Percentiles rank a stretch among this genome's conserved stretches.
Evolutionary conservation across 306 rosid species (phyloP).

Genomic region (Trifolium repens): DNA sequence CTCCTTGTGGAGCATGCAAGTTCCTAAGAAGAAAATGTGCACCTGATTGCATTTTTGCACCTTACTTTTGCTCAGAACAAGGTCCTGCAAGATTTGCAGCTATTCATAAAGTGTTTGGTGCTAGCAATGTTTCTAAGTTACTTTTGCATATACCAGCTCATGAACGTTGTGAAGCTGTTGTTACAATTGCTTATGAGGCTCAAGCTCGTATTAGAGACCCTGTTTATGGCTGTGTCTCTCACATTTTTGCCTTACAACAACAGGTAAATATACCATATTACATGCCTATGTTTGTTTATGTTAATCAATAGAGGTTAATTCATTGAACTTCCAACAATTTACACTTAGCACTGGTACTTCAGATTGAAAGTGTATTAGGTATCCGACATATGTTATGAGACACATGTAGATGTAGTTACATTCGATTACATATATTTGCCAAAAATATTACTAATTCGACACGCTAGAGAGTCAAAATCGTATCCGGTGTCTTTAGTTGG

Average conservation of each 20-base stretch:
- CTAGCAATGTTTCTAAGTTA: conserved; percentile 89
- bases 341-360: background rate
- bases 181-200: conserved; percentile 94
- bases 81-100: conserved; percentile 94
- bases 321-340: background rate
- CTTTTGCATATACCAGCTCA: conserved; percentile 78
- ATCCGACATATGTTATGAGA: background rate
- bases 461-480: background rate
- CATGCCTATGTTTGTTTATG: background rate
- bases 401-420: background rate
- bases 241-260: conserved; percentile 93
- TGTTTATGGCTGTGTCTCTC: conserved; percentile 95
- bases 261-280: conserved; percentile 47
- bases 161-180: conserved; percentile 91
- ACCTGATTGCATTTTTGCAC: conserved; percentile 86
- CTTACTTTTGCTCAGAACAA: conserved; percentile 88
- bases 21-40: conserved; percentile 90
- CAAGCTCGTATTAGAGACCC: conserved; percentile 94
- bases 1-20: conserved; percentile 99
- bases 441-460: background rate
- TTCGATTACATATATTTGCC: background rate
- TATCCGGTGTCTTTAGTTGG: background rate
- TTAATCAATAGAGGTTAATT: background rate
- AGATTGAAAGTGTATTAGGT: background rate
- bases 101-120: conserved; percentile 95